A percentile compares a stretch with the other conserved stretches of the same genome.
These are phyloP conservation scores for Tuber melanosporum DNA, from an alignment of 495 filamentous ascomycete species.

Conservation along the genomic window DNA sequence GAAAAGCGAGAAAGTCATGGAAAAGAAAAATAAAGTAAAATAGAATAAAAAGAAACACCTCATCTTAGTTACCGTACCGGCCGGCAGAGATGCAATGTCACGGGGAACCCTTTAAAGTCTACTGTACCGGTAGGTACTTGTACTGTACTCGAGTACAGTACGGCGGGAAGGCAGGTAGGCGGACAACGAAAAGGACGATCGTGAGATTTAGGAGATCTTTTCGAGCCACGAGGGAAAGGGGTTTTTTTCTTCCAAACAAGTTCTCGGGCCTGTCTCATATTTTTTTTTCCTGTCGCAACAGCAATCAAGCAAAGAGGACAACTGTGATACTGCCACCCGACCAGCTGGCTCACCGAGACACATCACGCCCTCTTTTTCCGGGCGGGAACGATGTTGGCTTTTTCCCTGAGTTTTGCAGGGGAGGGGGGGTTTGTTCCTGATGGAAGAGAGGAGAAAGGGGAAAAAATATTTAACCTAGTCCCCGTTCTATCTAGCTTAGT, in stretches of 20 bases:
- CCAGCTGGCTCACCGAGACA: constrained; percentile 24
- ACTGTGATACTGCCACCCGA: constrained; percentile 12
- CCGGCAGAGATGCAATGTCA: constrained; percentile 1
- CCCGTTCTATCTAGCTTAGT: not conserved
- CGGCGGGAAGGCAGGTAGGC: not conserved
- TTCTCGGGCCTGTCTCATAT: constrained; percentile 18
- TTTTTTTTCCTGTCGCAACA: not conserved
- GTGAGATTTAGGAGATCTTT: constrained; percentile 28
- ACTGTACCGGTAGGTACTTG: not conserved
- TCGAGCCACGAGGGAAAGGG: not conserved
- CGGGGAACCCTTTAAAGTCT: not conserved
- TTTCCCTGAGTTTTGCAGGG: constrained; percentile 2
- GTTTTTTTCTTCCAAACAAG: constrained; percentile 21
- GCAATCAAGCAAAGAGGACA: not conserved
- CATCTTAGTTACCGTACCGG: not conserved
- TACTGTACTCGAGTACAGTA: not conserved
- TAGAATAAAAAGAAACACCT: not conserved
- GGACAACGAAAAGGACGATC: constrained; percentile 26
- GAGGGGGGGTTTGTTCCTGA: not conserved
- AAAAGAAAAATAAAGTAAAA: not conserved
- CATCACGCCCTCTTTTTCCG: constrained; percentile 22
- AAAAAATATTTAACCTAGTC: not conserved
- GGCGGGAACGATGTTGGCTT: constrained; percentile 13
- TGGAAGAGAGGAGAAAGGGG: not conserved
- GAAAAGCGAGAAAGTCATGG: not conserved